Evolutionary conservation across 2,329 filamentous ascomycete genomes (phyloP).

Genomic region (Mycosphaerella sp.): DNA sequence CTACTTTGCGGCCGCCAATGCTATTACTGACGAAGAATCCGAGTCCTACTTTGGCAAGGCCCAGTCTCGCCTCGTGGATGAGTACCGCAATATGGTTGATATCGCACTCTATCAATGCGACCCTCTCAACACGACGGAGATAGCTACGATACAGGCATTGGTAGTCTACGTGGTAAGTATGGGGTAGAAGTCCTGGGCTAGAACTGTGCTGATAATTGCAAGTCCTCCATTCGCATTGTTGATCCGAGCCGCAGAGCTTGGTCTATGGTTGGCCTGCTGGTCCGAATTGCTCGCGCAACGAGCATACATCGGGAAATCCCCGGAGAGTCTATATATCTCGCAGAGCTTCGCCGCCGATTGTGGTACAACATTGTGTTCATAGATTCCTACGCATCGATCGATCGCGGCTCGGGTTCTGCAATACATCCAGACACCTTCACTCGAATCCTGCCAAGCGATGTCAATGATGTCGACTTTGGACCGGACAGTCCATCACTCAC

Average conservation of each 20-base stretch:
- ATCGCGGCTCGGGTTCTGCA: slow-evolving; percentile 29
- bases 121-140: slow-evolving; percentile 28
- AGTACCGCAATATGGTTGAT: slow-evolving; percentile 27
- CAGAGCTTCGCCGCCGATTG: slow-evolving; percentile 29
- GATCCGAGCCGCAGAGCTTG: slow-evolving; percentile 29
- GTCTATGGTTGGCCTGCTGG: slow-evolving; percentile 28
- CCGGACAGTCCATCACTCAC: slow-evolving; percentile 20
- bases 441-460: slow-evolving; percentile 25
- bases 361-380: slow-evolving; percentile 32
- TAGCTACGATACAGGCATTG: slow-evolving; percentile 31
- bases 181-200: background rate
- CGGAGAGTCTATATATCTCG: slow-evolving; percentile 24
- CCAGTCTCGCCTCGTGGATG: slow-evolving; percentile 19
- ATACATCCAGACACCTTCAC: slow-evolving; percentile 23
- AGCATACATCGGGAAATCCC: slow-evolving; percentile 27
- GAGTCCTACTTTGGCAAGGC: slow-evolving; percentile 18
- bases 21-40: slow-evolving; percentile 29
- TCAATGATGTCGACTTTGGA: slow-evolving; percentile 31
- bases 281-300: slow-evolving; percentile 32
- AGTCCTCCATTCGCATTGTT: slow-evolving; percentile 23
- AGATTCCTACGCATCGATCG: slow-evolving; percentile 28
- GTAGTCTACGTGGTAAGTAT: slow-evolving; percentile 21
- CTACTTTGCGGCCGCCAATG: slow-evolving; percentile 31
- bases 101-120: slow-evolving; percentile 30
- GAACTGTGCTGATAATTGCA: background rate